phyloP scores from a whole-genome alignment of 495 filamentous ascomycete species.

The Elasticomyces elasticus region DNA sequence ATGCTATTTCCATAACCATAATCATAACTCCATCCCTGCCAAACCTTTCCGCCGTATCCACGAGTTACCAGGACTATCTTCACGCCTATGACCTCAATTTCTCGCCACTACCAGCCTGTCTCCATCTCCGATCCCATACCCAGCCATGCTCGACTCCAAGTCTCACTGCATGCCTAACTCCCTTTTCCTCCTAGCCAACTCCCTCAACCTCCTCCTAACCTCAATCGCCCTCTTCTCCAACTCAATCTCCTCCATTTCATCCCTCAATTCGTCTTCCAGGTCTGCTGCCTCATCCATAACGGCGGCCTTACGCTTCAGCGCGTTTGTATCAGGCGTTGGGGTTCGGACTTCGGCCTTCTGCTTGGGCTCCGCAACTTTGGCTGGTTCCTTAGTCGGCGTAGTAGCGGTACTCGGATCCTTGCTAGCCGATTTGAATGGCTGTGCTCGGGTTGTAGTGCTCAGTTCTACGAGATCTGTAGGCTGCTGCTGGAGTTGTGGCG shows the following conservation, averaged over 20 bases:
- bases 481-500: not conserved
- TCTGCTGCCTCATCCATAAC: not conserved
- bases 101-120: too few species aligned
- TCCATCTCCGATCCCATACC: not conserved
- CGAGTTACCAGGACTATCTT: too few species aligned
- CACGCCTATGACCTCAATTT: too few species aligned
- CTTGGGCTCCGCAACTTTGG: not conserved
- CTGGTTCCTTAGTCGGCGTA: not conserved
- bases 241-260: not conserved
- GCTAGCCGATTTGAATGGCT: not conserved
- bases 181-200: not conserved
- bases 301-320: not conserved
- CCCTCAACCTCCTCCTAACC: not conserved
- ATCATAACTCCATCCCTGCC: too few species aligned
- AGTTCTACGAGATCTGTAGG: not conserved
- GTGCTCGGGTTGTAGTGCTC: not conserved
- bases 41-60: too few species aligned
- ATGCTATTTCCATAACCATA: too few species aligned
- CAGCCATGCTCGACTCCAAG: not conserved
- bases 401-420: not conserved
- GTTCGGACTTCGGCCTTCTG: not conserved
- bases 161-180: too few species aligned
- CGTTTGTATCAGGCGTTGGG: not conserved
- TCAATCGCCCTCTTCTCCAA: not conserved
- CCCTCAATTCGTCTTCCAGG: not conserved